Evolutionary conservation across 164 flowering plant species (phyloP).

Genomic region (Sedum album): DNA sequence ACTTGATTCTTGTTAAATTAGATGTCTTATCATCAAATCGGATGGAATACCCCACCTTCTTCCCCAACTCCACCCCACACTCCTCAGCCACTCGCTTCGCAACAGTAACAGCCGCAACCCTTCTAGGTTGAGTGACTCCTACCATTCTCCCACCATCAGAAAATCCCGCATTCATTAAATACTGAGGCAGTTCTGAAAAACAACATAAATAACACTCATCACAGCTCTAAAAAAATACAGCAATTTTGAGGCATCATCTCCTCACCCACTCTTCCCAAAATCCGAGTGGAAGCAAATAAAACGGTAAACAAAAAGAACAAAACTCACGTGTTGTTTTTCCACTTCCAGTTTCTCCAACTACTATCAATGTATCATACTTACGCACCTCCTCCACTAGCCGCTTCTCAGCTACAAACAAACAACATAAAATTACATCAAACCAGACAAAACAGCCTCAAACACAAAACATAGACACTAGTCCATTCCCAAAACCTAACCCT

Average conservation of each 20-base stretch:
- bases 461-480: no score
- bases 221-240: no score
- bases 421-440: not conserved
- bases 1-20: slow-evolving; percentile 74
- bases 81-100: slow-evolving; percentile 97
- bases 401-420: slow-evolving; percentile 44
- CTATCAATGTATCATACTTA: slow-evolving; percentile 53
- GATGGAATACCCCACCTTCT: slow-evolving; percentile 82
- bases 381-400: slow-evolving; percentile 64
- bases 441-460: no score
- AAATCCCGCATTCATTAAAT: slow-evolving; percentile 38
- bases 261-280: no score
- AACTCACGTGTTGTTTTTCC: slow-evolving; percentile 93
- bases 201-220: no score
- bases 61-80: slow-evolving; percentile 75
- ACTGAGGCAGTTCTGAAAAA: slow-evolving; percentile 92
- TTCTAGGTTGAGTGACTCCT: slow-evolving; percentile 90
- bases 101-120: slow-evolving; percentile 89
- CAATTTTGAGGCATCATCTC: no score
- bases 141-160: slow-evolving; percentile 8
- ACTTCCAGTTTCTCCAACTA: slow-evolving; percentile 97
- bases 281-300: not conserved
- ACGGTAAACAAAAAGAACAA: not conserved
- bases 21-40: slow-evolving; percentile 89
- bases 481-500: no score